Evolutionary conservation across 768 basidiomycete genomes (phyloP).

Genomic region (Rhizopogon sp.): DNA sequence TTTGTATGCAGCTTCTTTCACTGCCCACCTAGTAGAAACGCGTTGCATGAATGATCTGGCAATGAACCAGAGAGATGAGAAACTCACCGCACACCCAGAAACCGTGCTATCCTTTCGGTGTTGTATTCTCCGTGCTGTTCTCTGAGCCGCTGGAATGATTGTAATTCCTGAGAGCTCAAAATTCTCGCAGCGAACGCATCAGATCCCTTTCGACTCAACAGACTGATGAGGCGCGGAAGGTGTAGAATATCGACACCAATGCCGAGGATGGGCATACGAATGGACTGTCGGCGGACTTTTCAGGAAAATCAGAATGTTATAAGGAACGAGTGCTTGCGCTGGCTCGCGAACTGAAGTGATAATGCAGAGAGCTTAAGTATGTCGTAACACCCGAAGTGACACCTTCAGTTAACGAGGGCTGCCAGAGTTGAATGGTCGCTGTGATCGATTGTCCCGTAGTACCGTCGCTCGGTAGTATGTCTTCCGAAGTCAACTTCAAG

Average conservation of each 20-base stretch:
- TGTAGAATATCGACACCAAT: slow-evolving; percentile 74
- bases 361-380: no score
- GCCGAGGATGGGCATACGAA: slow-evolving; percentile 58
- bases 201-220: slow-evolving; percentile 46
- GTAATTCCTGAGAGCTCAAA: slow-evolving; percentile 45
- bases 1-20: slow-evolving; percentile 87
- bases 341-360: no score
- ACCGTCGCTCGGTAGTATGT: no score
- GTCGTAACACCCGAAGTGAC: no score
- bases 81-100: slow-evolving; percentile 69
- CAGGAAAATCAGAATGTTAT: background rate
- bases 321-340: background rate
- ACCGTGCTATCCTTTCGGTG: slow-evolving; percentile 30
- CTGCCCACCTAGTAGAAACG: slow-evolving; percentile 60
- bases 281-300: background rate
- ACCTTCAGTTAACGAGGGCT: no score
- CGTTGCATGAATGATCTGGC: background rate
- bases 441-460: no score
- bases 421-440: no score
- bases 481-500: no score
- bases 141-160: slow-evolving; percentile 21
- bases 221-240: slow-evolving; percentile 54
- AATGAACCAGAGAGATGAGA: background rate
- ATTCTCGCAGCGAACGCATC: slow-evolving; percentile 54
- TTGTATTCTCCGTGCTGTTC: slow-evolving; percentile 8